Evolutionary conservation across 202 grass and related monocot genomes (phyloP), one percentile per base, ranked within the genome.

Genomic region (Alloteropsis angusta): DNA sequence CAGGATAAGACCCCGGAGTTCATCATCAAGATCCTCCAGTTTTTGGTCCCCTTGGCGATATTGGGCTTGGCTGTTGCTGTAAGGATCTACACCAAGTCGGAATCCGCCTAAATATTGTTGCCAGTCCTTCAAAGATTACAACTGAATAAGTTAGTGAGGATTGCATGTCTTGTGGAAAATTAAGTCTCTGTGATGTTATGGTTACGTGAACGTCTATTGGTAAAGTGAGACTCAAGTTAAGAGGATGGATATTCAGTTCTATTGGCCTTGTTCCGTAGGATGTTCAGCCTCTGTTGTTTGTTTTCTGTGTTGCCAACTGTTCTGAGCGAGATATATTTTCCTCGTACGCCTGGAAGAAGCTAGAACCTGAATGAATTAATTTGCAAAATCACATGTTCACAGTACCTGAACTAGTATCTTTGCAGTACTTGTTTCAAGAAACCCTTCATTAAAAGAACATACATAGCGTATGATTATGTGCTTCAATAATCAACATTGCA

Each of bases 21-120:
- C 55, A 48, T 97, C 68, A 88, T 97, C 83, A 93, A 84, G 88
- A 82, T 97, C 35, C 91, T 94, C 41, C 94, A 92, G 86, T 93
- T 97, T 79, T 81, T 97, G 68, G 87, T 93, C 47, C 88, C 91
- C 15, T 53, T 92, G n/a, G 91, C 85, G 0, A 92, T 92, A 35
- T 77, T 93, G 80, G 91, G 88, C 13, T 76, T 90, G 68, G 91
- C 86, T 4, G 82, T 92, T 8, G 87, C 72, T 34, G 87, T 90
- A 65, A 88, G 89, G 81, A 65, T 88, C 73, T 94, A 97, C 80
- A 92, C 91, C 82, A 94, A 94, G 74, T 79, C 91, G 5, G 86
- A 88, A 68, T 66, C 82, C 3, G 50, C 78, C 15, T 85, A 85
- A 85, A 45, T 17, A 54, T 39, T 73, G 60, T 79, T 36, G 5